These are phyloP conservation scores for Salpingoeca rosetta DNA, from an alignment of 78 protist genomes.

Conservation along the genomic window DNA sequence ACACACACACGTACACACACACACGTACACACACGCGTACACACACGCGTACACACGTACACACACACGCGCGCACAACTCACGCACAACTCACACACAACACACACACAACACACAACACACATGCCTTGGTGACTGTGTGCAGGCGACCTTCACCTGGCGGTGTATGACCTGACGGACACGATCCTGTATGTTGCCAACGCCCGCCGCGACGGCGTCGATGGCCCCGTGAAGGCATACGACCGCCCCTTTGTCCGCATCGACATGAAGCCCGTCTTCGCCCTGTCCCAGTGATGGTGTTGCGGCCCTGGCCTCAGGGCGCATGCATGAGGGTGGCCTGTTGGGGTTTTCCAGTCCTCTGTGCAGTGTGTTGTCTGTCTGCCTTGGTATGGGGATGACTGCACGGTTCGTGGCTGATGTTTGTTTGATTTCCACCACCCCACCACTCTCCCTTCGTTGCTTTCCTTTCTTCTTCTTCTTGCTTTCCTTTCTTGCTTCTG, in stretches of 20 bases:
- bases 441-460: background rate
- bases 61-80: too few species aligned
- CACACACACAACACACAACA: too few species aligned
- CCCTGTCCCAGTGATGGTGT: background rate
- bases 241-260: slow-evolving; percentile 4
- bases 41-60: too few species aligned
- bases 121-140: too few species aligned
- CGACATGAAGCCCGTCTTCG: slow-evolving; percentile 19
- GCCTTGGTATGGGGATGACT: background rate
- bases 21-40: too few species aligned
- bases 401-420: background rate
- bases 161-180: slow-evolving; percentile 25
- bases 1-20: too few species aligned
- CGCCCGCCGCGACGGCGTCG: background rate
- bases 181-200: background rate
- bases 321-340: too few species aligned
- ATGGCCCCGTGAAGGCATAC: slow-evolving; percentile 5
- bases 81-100: too few species aligned
- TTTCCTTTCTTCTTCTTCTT: background rate
- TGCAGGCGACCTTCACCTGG: slow-evolving; percentile 20
- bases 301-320: background rate
- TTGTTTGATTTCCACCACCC: background rate
- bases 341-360: background rate
- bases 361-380: background rate
- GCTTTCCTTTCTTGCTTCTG: background rate